Evolutionary conservation across 1,284 basidiomycete species (phyloP).

Genomic region (Bjerkandera adusta): DNA sequence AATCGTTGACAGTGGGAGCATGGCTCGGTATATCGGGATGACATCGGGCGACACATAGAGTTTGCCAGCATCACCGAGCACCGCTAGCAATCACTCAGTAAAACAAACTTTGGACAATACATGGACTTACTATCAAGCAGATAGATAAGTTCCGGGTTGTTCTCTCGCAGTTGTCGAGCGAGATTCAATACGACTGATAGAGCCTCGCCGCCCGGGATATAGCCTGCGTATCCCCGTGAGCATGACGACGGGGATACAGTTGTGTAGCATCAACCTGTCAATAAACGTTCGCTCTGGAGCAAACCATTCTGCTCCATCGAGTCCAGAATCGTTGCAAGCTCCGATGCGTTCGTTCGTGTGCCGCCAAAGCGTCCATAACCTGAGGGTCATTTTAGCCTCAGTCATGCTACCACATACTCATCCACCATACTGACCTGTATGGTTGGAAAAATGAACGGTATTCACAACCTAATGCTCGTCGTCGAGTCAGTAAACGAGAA

Average conservation of each 20-base stretch:
- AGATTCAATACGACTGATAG: constrained; percentile 67
- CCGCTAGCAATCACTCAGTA: constrained; percentile 44
- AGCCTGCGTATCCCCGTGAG: constrained; percentile 47
- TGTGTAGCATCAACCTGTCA: constrained; percentile 55
- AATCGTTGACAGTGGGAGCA: constrained; percentile 82
- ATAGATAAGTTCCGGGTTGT: constrained; percentile 70
- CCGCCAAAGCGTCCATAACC: constrained; percentile 80
- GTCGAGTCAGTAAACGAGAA: constrained; percentile 18
- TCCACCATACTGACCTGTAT: constrained; percentile 75
- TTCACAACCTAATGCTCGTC: constrained; percentile 77
- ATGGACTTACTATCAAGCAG: constrained; percentile 83
- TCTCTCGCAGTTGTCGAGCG: constrained; percentile 56
- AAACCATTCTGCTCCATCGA: constrained; percentile 69
- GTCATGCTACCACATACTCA: too few species aligned
- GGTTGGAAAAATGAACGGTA: constrained; percentile 95
- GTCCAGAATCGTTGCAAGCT: constrained; percentile 67
- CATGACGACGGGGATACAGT: not conserved
- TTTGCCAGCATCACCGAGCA: constrained; percentile 86
- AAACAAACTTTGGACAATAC: not conserved
- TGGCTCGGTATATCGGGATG: constrained; percentile 82
- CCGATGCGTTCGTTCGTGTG: constrained; percentile 65
- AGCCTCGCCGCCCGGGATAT: constrained; percentile 85
- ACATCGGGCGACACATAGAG: constrained; percentile 90
- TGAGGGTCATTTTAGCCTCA: constrained; percentile 27
- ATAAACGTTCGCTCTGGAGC: constrained; percentile 58